Percentiles rank a stretch among this genome's conserved stretches.
Conservation (phyloP, 768 basidiomycete genomes). For the Ramaria rubella region DNA sequence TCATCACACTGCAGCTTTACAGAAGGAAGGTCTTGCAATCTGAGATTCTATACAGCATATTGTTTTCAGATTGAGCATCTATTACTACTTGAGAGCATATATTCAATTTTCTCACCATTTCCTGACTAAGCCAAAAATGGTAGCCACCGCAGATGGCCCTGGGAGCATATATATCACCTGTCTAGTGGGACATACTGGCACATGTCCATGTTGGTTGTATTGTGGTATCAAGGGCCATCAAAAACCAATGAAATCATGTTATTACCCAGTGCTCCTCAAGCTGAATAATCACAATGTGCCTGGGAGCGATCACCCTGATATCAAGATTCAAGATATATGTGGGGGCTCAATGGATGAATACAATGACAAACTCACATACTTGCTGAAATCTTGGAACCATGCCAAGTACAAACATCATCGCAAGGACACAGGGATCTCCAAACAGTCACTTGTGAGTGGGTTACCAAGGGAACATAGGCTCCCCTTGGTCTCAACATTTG, state of each 20-base stretch:
- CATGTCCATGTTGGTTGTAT: constrained; percentile 29
- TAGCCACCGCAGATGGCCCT: too few species aligned
- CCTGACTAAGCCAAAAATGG: too few species aligned
- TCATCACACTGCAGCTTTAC: constrained; percentile 27
- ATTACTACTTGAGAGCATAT: constrained; percentile 21
- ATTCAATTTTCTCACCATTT: too few species aligned
- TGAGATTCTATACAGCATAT: constrained; percentile 24
- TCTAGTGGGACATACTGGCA: constrained; percentile 28
- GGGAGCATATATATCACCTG: constrained; percentile 28
- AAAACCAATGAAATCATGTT: too few species aligned
- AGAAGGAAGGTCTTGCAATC: constrained; percentile 26
- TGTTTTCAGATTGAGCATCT: constrained; percentile 16
- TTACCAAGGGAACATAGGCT: constrained; percentile 15
- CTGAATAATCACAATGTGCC: too few species aligned
- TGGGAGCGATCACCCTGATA: constrained; percentile 21
- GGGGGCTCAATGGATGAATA: not conserved
- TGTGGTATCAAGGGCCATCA: constrained; percentile 25
- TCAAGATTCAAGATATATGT: not conserved
- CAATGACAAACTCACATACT: not conserved
- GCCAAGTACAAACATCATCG: constrained; percentile 16
- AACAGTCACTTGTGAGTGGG: constrained; percentile 32
- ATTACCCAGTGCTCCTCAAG: too few species aligned
- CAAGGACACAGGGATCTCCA: constrained; percentile 28
- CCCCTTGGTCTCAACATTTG: constrained; percentile 7
- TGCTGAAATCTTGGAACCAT: not conserved